Conservation (phyloP, 2,329 filamentous ascomycete species). For the Colletotrichum navitas region DNA sequence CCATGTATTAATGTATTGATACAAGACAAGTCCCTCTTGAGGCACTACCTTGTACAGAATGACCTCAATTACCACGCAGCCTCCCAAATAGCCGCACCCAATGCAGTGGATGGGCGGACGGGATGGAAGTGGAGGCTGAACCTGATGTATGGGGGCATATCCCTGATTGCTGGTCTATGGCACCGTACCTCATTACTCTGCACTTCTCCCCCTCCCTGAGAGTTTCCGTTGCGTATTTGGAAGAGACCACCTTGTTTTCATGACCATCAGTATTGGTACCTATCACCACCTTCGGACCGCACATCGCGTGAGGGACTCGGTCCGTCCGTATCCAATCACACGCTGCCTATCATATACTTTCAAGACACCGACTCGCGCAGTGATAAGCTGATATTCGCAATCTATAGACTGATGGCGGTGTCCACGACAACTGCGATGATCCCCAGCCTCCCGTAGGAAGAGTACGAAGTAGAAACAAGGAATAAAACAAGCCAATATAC, state of each 20-base stretch:
- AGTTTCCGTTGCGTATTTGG: background rate
- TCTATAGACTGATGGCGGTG: background rate
- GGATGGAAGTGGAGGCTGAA: conserved; percentile 39
- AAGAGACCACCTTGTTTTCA: too few species aligned
- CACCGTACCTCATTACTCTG: background rate
- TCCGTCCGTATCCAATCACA: background rate
- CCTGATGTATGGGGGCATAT: conserved; percentile 11
- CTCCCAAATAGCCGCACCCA: conserved; percentile 33
- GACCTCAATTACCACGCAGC: background rate
- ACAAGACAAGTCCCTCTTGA: too few species aligned
- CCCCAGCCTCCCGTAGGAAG: background rate
- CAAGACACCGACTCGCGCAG: background rate
- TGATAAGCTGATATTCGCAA: background rate
- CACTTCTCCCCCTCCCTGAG: background rate
- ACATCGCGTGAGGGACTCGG: background rate
- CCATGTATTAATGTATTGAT: background rate
- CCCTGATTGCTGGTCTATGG: background rate
- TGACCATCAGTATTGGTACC: background rate
- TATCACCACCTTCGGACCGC: background rate
- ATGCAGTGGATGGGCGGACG: conserved; percentile 32
- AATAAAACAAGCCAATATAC: background rate
- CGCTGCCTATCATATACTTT: background rate
- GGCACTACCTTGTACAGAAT: background rate
- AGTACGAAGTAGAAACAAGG: background rate
- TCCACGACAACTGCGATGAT: background rate